A percentile compares a stretch with the other conserved stretches of the same genome.
Evolutionary conservation across 495 filamentous ascomycete genomes (phyloP).

Genomic region (Annulohypoxylon moriforme): DNA sequence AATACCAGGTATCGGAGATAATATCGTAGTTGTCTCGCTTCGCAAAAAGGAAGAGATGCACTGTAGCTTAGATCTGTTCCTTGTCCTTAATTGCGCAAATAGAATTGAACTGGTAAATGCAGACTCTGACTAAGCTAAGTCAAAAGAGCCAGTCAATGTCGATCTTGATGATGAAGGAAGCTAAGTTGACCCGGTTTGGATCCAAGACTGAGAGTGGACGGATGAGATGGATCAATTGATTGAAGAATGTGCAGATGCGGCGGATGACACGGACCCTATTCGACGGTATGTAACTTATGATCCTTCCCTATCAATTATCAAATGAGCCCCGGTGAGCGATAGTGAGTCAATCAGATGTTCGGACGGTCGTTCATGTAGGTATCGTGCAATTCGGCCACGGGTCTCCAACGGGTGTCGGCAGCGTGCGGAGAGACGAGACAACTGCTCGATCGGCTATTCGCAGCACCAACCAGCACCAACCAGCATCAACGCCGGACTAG

Average conservation of each 20-base stretch:
- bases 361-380: slow-evolving; percentile 15
- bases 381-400: slow-evolving; percentile 25
- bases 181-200: slow-evolving; percentile 1
- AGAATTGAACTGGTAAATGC: slow-evolving; percentile 16
- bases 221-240: not conserved
- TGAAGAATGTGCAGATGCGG: slow-evolving; percentile 1
- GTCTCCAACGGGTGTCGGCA: slow-evolving; percentile 38
- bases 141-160: slow-evolving; percentile 3
- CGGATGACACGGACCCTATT: slow-evolving; percentile 29
- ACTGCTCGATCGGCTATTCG: slow-evolving; percentile 18
- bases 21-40: slow-evolving; percentile 13
- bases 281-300: slow-evolving; percentile 23
- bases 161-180: slow-evolving; percentile 8
- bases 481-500: too few relatives aligned
- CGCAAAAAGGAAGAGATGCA: not conserved
- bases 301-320: slow-evolving; percentile 20
- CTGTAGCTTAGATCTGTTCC: slow-evolving; percentile 4
- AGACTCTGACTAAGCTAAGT: not conserved
- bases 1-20: slow-evolving; percentile 20
- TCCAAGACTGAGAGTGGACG: not conserved
- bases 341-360: slow-evolving; percentile 23
- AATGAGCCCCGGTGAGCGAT: slow-evolving; percentile 18
- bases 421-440: slow-evolving; percentile 19
- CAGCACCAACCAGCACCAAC: too few relatives aligned
- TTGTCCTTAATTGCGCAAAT: slow-evolving; percentile 9